Percentiles rank a stretch among this genome's conserved stretches.
phyloP scores from a whole-genome alignment of 345 rosid species.

The Eucalyptus erythrocorys region DNA sequence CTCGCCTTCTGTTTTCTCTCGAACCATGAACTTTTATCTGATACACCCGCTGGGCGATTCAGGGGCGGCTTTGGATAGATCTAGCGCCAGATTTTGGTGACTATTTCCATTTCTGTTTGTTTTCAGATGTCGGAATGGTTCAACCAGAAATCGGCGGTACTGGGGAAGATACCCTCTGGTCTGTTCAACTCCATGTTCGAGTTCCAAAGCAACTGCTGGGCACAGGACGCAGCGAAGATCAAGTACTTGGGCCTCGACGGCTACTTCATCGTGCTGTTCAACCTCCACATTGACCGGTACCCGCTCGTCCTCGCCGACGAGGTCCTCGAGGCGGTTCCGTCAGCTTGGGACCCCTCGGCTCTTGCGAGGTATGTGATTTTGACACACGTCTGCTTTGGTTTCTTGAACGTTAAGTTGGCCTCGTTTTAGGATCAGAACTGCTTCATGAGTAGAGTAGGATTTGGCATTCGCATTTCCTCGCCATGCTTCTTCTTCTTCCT shows the following conservation, averaged over 20 bases:
- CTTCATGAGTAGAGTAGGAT: background rate
- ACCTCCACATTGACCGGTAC: conserved; percentile 52
- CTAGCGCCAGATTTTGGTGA: background rate
- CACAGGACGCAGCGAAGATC: conserved; percentile 53
- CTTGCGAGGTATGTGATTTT: conserved; percentile 42
- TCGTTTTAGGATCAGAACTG: background rate
- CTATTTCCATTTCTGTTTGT: background rate
- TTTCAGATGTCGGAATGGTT: conserved; percentile 80
- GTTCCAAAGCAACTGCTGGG: conserved; percentile 64
- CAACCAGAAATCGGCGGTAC: conserved; percentile 43
- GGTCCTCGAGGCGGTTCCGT: conserved; percentile 61
- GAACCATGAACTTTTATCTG: background rate
- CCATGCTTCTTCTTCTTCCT: background rate
- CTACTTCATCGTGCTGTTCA: conserved; percentile 37
- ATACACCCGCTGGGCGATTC: background rate
- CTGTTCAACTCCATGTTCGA: conserved; percentile 69
- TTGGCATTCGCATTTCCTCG: background rate
- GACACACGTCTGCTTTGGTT: background rate
- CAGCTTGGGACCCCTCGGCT: conserved; percentile 70
- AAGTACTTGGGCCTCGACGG: conserved; percentile 71
- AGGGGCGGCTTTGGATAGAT: background rate
- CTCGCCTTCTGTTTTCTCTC: background rate
- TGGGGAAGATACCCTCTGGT: conserved; percentile 86
- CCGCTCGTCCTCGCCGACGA: conserved; percentile 57
- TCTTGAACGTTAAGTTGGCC: background rate